Evolutionary conservation across 148 eudicot genomes (phyloP), one percentile per base, ranked within the genome.

Genomic region (Amaranthus hypochondriacus): DNA sequence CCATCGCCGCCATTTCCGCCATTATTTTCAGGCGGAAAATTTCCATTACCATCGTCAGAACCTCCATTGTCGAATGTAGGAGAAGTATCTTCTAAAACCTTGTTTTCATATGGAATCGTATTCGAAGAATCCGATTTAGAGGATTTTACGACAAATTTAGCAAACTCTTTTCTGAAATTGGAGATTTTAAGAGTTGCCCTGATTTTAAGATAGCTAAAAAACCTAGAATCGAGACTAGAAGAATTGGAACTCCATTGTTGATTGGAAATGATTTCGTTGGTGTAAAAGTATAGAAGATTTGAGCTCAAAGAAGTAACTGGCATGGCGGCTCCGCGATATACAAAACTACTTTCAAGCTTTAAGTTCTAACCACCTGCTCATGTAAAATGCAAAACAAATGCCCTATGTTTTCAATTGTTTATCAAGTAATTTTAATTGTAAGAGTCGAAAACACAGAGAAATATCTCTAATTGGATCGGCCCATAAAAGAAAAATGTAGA

Each of bases 1-100:
- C 65, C 80, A 0, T 73, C 89, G 4, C 77, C 83, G 0, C 68
- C 39, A 28, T 28, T 28, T 28, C 39, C 39, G 39, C 39, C 39
- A 28, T 28, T 84, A 39, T 83, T 76, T 1, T 72, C 83, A 14
- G 80, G 66, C 11, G 84, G 77, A 49, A 72, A 62, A 73, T 64
- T 74, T 42, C 81, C 84, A 18, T 79, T 60, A 51, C 76, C 84
- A 2, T 73, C 82, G 15, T 67, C 88, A 7, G 70, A 69, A 70
- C 79, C 80, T 5, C 79, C 86, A 43, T 58, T 9, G 18, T 81
- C 84, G 4, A 48, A 21, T 43, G 5, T 62, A 28, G 68, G 62
- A 3, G 49, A 6, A 28, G 39, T 60, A 0, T 77, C 70, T 21
- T 78, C 85, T 3, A 66, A 76, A 65, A 66, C 76, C 59, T 51